phyloP scores from a whole-genome alignment of 176 grass and related monocot genomes.

The Eremochloa ophiuroides region DNA sequence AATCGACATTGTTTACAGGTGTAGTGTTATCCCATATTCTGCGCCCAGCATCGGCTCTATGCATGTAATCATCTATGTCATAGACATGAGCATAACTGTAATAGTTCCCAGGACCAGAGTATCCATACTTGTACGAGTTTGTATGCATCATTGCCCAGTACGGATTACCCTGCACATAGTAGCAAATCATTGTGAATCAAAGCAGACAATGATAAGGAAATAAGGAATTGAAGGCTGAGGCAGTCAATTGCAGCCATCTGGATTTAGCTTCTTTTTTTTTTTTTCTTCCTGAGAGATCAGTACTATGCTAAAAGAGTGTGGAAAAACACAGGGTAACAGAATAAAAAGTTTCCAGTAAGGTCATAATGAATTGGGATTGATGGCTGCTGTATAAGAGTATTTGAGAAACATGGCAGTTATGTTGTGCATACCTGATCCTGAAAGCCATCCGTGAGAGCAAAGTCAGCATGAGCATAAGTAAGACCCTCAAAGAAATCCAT shows the following conservation, averaged over 20 bases:
- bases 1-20: slow-evolving; percentile 49
- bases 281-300: not conserved
- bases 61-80: slow-evolving; percentile 67
- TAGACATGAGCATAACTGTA: slow-evolving; percentile 69
- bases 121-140: slow-evolving; percentile 87
- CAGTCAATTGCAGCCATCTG: not conserved
- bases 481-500: slow-evolving; percentile 99
- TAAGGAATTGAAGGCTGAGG: not conserved
- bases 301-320: not conserved
- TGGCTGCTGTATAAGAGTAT: not conserved
- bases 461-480: slow-evolving; percentile 82
- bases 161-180: slow-evolving; percentile 59
- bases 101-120: slow-evolving; percentile 71
- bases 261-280: not conserved
- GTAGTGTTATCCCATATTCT: slow-evolving; percentile 65
- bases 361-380: not conserved
- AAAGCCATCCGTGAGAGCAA: slow-evolving; percentile 66
- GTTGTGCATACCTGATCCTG: slow-evolving; percentile 69
- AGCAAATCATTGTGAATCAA: slow-evolving; percentile 7
- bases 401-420: slow-evolving; percentile 2
- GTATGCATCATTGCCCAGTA: slow-evolving; percentile 95
- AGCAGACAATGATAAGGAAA: not conserved
- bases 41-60: slow-evolving; percentile 66
- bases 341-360: not conserved
- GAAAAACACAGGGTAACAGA: not conserved